Percentiles rank a stretch among this genome's conserved stretches.
Evolutionary conservation across 2,329 filamentous ascomycete species (phyloP).

Genomic region (Ilyonectria destructans): DNA sequence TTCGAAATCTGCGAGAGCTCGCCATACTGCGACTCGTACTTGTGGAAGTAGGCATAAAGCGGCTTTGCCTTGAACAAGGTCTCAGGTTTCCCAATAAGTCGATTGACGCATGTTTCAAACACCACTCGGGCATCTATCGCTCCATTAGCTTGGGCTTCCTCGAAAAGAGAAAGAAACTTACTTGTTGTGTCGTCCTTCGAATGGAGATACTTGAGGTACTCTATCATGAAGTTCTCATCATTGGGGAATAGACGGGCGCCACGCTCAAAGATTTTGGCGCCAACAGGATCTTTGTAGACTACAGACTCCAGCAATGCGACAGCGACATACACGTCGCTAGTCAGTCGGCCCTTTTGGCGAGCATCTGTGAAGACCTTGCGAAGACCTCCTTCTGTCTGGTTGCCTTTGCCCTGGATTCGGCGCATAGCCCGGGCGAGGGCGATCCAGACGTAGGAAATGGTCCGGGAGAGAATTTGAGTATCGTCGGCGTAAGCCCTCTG

Average conservation of each 20-base stretch:
- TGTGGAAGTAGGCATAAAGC: slow-evolving; percentile 93
- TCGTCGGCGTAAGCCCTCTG: slow-evolving; percentile 81
- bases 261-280: slow-evolving; percentile 95
- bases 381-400: slow-evolving; percentile 79
- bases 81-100: slow-evolving; percentile 84
- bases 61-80: slow-evolving; percentile 83
- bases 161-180: slow-evolving; percentile 65
- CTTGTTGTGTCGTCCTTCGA: slow-evolving; percentile 94
- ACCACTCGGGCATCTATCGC: slow-evolving; percentile 88
- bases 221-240: slow-evolving; percentile 92
- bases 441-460: slow-evolving; percentile 95
- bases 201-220: slow-evolving; percentile 96
- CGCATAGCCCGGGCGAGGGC: slow-evolving; percentile 94
- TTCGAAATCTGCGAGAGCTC: slow-evolving; percentile 93
- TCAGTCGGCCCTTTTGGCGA: slow-evolving; percentile 87
- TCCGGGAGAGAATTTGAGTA: slow-evolving; percentile 83
- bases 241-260: slow-evolving; percentile 94
- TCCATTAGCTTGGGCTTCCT: slow-evolving; percentile 36
- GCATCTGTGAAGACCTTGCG: slow-evolving; percentile 93
- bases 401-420: slow-evolving; percentile 89
- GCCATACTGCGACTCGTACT: slow-evolving; percentile 94
- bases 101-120: slow-evolving; percentile 94
- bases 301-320: slow-evolving; percentile 95
- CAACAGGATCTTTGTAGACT: slow-evolving; percentile 94
- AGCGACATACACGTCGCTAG: slow-evolving; percentile 95